Base-by-base conservation (phyloP, 495 filamentous ascomycete genomes). In the Venustampulla echinocandica region DNA sequence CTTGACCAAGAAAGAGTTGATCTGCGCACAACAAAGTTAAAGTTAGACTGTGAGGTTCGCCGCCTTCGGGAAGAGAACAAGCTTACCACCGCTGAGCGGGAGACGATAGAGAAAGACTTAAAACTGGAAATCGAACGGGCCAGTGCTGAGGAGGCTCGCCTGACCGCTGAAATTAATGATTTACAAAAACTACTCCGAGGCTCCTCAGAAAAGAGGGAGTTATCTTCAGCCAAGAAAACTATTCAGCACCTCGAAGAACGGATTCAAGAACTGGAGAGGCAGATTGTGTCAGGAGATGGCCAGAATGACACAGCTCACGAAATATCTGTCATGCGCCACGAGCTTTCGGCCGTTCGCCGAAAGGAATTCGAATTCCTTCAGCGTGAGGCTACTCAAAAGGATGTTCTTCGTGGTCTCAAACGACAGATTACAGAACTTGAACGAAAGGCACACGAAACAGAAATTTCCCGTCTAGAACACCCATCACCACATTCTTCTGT, bases 1-100 rank as follows among this genome's bases (percentile, higher is more conserved):
- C 61, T 80, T 21, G 79, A 82, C 46, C 72, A 74, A 45, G 80
- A 84, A 53, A 75, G 76, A 49, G 52, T 78, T 30, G 79, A 83
- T 36, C 67, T 83, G 20, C 75, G 77, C 6, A 76, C 73, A 21
- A 66, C 74, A 0, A 76, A 73, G 49, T 59, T 76, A 39, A 77
- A 74, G 45, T 63, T 82, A 18, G 79, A 84, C 36, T 68, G 59
- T 42, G 80, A 84, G 46, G 59, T 80, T 18, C 70, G 71, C 47
- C 65, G 77, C 10, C 63, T 83, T 10, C 69, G 63, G 46, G 76
- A 80, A 10, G 79, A 84, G 50, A 75, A 73, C 50, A 65, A 65
- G 27, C 46, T 63, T 4, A 57, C 81, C 18, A 23, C 65, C 23
- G 73, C 75, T 37, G 66, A 73, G 22, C 74, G 70, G 15, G 62